A percentile compares a stretch with the other conserved stretches of the same genome.
Evolutionary conservation across 2,329 filamentous ascomycete genomes (phyloP).

Genomic region (Boeremia exigua): DNA sequence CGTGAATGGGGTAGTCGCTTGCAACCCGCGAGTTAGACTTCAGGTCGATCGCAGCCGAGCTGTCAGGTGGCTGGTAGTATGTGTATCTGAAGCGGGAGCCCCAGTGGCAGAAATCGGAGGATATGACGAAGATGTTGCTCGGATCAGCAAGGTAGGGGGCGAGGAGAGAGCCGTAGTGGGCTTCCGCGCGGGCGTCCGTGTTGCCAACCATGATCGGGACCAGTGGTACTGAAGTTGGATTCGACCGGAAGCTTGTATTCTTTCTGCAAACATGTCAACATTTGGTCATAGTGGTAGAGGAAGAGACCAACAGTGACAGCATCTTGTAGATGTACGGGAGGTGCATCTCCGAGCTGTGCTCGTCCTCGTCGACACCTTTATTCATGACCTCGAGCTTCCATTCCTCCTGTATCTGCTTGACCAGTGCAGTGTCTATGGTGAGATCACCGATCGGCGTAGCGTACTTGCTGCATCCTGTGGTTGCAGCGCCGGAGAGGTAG

Average conservation of each 20-base stretch:
- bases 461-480: constrained; percentile 74
- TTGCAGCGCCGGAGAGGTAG: constrained; percentile 76
- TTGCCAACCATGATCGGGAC: constrained; percentile 87
- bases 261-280: constrained; percentile 32
- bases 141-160: constrained; percentile 79
- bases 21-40: constrained; percentile 52
- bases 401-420: constrained; percentile 51
- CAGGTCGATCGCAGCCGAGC: constrained; percentile 43
- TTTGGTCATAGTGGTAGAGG: not conserved
- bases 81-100: constrained; percentile 83
- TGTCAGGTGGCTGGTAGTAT: constrained; percentile 68
- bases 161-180: constrained; percentile 71
- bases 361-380: constrained; percentile 70
- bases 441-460: constrained; percentile 77
- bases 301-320: constrained; percentile 55
- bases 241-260: constrained; percentile 31
- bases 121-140: constrained; percentile 82
- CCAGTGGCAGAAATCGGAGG: constrained; percentile 98
- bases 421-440: constrained; percentile 65
- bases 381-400: constrained; percentile 61
- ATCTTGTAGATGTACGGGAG: constrained; percentile 90
- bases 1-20: constrained; percentile 69
- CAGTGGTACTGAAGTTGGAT: constrained; percentile 71
- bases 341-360: constrained; percentile 97
- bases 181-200: constrained; percentile 70